Evolutionary conservation across 1,284 basidiomycete species (phyloP).

Genomic region (Ustilago trichophora): DNA sequence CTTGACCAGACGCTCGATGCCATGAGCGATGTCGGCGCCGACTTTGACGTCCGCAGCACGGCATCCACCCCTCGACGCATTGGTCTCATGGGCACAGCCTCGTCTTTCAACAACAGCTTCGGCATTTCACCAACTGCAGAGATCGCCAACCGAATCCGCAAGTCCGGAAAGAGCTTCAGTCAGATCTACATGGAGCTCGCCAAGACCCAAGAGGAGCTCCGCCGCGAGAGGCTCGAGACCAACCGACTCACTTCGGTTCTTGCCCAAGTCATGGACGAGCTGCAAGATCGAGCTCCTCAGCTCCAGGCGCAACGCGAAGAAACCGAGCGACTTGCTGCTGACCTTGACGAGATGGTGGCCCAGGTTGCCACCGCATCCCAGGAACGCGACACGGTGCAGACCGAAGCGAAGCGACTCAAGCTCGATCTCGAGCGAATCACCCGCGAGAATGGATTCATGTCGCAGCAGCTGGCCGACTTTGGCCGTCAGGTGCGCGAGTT

Average conservation of each 20-base stretch:
- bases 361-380: constrained; percentile 47
- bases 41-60: constrained; percentile 29
- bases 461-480: constrained; percentile 78
- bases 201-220: constrained; percentile 81
- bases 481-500: constrained; percentile 84
- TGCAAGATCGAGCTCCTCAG: constrained; percentile 59
- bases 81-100: constrained; percentile 31
- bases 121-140: constrained; percentile 76
- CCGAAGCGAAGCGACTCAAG: constrained; percentile 74
- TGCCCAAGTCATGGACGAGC: constrained; percentile 60
- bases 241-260: constrained; percentile 55
- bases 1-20: constrained; percentile 26
- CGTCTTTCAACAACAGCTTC: constrained; percentile 40
- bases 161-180: constrained; percentile 81
- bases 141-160: constrained; percentile 71
- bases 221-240: constrained; percentile 72
- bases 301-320: constrained; percentile 64
- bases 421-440: constrained; percentile 70
- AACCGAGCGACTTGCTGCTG: constrained; percentile 49
- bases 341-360: constrained; percentile 51
- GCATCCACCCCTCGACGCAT: constrained; percentile 30
- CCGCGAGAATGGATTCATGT: constrained; percentile 78
- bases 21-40: constrained; percentile 25
- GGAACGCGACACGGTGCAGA: constrained; percentile 63
- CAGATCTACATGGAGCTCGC: constrained; percentile 89